Base-by-base conservation (phyloP, 805 yeast genomes). In the Groenewaldozyma tartarivorans region DNA sequence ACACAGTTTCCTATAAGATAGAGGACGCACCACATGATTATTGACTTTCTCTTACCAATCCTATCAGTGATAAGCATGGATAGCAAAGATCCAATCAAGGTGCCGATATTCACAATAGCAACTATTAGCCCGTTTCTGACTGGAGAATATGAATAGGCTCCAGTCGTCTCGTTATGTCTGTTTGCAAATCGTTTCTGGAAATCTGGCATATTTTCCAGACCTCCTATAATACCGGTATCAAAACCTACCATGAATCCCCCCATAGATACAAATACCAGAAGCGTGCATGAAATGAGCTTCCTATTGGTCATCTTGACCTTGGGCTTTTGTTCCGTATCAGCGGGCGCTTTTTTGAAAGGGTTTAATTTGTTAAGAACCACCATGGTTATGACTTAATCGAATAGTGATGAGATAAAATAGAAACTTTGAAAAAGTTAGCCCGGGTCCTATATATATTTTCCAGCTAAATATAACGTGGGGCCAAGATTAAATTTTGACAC, bases 11-110 rank as follows among this genome's bases (percentile, higher is more conserved):
- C 88, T 26, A 77, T 42, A 21, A 72, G 74, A 67, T 48, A 77
- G 60, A 79, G 64, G 16, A 62, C 17, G 33, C 77, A 64, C 22
- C 90, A 88, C 18, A 63, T 35, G 15, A 76, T 57, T 38, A 81
- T 72, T 47, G 75, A 55, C 22, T 75, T 75, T 58, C 81, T 74
- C 65, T 92, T 77, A 40, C 92, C 92, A 36, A 64, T 54, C 33
- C 43, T 58, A 46, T 78, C 85, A 61, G 87, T 88, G 56, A 66
- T 58, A 45, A 67, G 64, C 60, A 79, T 67, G 15, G 77, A 79
- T 38, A 74, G 66, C 31, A 81, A 52, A 5, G 88, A 83, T 48
- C 90, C 88, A 48, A 72, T 67, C 67, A 81, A 77, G 62, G 87
- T 80, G 36, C 90, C 94, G 33, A 81, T 52, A 32, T 32, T 32